Base-by-base conservation (phyloP, 306 rosid genomes). In the Gleditsia sinensis region DNA sequence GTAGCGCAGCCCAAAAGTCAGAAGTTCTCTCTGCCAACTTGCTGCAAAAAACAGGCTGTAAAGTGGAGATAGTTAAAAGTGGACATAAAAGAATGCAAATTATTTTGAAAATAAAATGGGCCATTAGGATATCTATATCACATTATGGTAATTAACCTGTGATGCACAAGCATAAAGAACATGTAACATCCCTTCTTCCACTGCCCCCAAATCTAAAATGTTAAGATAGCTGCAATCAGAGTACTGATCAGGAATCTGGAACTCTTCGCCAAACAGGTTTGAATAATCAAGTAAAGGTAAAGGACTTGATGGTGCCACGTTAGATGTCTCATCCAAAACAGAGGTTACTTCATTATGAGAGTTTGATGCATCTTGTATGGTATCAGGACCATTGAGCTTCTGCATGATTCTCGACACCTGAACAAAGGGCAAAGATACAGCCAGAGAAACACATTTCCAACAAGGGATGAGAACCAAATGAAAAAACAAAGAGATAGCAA, bases 111-210 rank as follows among this genome's bases (percentile, higher is more conserved):
- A 56, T 63, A 69, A 56, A 74, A 69, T 19, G 6, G 12, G 37
- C 27, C 30, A 37, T 11, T 43, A 50, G 16, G 67, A 76, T 58
- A 65, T 60, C 57, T 56, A 55, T 67, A 76, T 75, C 79, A 82
- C 49, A 76, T 71, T 19, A 57, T 58, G 27, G 84, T 40, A 61
- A 83, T 62, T 48, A 86, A 93, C 98, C 97, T 93, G 98, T 34
- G 97, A 88, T 23, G 96, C 97, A 79, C 93, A 91, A 77, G 92
- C 90, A 89, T 84, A 93, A 71, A 93, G 93, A 81, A 93, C 85
- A 40, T 93, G 97, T 67, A 91, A 75, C 80, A 93, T 83, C 78
- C 97, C 97, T 83, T 93, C 98, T 82, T 93, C 98, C 76, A 91
- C 96, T 4, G 90, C 96, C 46, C 84, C 96, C 39, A 91, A 50